Percentiles rank a stretch among this genome's conserved stretches.
phyloP scores from a whole-genome alignment of 345 rosid species.

The Hibiscus mutabilis region DNA sequence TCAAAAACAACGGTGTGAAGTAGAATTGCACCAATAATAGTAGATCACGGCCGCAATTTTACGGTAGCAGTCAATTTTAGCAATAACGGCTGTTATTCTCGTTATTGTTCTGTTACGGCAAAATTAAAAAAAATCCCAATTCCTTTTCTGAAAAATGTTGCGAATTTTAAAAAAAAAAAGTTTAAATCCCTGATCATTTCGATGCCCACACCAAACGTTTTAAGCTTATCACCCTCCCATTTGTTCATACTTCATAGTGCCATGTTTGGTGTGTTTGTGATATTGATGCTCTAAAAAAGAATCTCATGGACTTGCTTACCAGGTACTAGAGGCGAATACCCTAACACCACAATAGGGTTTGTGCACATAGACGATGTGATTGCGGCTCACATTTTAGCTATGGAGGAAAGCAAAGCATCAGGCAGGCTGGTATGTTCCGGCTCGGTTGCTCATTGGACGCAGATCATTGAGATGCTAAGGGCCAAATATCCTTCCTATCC shows the following conservation, averaged over 20 bases:
- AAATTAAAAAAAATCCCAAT: too few relatives aligned
- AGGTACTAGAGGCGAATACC: slow-evolving; percentile 61
- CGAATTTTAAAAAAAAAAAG: too few relatives aligned
- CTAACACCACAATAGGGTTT: slow-evolving; percentile 63
- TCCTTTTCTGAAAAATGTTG: too few relatives aligned
- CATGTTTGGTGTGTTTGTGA: background rate
- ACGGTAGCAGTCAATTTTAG: too few relatives aligned
- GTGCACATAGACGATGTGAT: slow-evolving; percentile 85
- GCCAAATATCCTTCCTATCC: slow-evolving; percentile 65
- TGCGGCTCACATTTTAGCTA: slow-evolving; percentile 61
- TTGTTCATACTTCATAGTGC: background rate
- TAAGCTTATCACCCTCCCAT: background rate
- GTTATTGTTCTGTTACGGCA: too few relatives aligned
- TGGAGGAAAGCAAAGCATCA: slow-evolving; percentile 65
- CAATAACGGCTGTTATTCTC: too few relatives aligned
- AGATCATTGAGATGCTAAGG: slow-evolving; percentile 58
- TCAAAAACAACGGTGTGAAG: too few relatives aligned
- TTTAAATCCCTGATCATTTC: too few relatives aligned
- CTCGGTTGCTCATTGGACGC: slow-evolving; percentile 70
- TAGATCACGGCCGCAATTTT: too few relatives aligned
- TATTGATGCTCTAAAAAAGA: background rate
- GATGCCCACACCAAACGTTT: too few relatives aligned
- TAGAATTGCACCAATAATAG: too few relatives aligned
- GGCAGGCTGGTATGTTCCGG: slow-evolving; percentile 76
- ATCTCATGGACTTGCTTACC: background rate